A percentile compares a stretch with the other conserved stretches of the same genome.
These are phyloP conservation scores for Pueraria montana DNA, from an alignment of 306 rosid genomes.

Conservation along the genomic window DNA sequence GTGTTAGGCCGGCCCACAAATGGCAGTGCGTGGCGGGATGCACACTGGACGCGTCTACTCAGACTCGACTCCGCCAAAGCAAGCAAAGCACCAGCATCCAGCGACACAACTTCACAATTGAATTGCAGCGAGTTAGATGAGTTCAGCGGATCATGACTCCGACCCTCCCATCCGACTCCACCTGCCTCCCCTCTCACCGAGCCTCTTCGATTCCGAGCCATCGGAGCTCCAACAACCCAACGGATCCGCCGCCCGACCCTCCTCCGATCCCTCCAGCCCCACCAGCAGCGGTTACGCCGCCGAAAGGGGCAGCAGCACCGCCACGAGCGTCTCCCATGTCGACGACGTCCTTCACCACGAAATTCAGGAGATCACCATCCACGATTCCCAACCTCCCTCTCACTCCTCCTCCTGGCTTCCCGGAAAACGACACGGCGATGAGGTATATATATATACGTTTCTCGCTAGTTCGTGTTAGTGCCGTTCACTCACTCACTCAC, in stretches of 20 bases:
- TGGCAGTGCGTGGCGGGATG: constrained; percentile 4
- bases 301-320: constrained; percentile 77
- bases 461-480: neutral
- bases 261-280: constrained; percentile 65
- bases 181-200: constrained; percentile 60
- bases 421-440: constrained; percentile 72
- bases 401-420: constrained; percentile 62
- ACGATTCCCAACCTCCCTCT: constrained; percentile 46
- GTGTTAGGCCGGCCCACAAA: constrained; percentile 3
- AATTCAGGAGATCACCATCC: constrained; percentile 62
- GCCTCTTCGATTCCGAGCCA: constrained; percentile 53
- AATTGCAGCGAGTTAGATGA: neutral
- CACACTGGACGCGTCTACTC: neutral
- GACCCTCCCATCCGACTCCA: constrained; percentile 44
- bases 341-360: constrained; percentile 61
- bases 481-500: neutral
- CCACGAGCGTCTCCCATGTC: constrained; percentile 60
- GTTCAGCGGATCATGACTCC: too few species aligned
- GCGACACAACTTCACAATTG: neutral
- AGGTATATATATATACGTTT: constrained; percentile 66
- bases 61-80: neutral
- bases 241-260: constrained; percentile 53
- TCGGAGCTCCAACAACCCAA: constrained; percentile 44
- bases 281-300: constrained; percentile 87
- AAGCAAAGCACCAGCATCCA: neutral